These are phyloP conservation scores for Talaromyces sp. DNA, from an alignment of 2,329 filamentous ascomycete species.

Conservation along the genomic window DNA sequence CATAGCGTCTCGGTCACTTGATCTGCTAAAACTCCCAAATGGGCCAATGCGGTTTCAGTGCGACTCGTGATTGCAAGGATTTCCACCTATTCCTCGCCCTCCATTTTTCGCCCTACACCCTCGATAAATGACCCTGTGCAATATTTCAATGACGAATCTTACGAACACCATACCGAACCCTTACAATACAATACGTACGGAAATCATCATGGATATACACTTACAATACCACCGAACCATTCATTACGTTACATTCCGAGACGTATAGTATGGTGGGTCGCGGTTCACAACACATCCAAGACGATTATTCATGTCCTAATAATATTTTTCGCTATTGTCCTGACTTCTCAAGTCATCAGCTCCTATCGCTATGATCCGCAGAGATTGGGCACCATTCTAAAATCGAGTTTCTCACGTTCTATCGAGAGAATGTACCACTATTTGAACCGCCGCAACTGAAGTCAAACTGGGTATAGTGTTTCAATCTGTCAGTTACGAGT, in stretches of 20 bases:
- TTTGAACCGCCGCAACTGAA: conserved; percentile 3
- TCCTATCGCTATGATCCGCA: conserved; percentile 11
- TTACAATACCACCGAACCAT: conserved; percentile 13
- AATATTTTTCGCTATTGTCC: not conserved
- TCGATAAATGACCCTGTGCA: not conserved
- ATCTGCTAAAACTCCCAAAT: conserved; percentile 42
- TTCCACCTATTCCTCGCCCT: conserved; percentile 3
- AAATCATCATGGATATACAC: conserved; percentile 6
- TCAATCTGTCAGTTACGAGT: conserved; percentile 11
- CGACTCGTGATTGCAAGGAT: conserved; percentile 7
- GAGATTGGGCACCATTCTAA: conserved; percentile 12
- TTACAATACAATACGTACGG: conserved; percentile 11
- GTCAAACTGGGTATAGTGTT: conserved; percentile 2
- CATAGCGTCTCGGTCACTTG: conserved; percentile 62
- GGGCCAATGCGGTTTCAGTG: conserved; percentile 19
- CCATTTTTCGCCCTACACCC: not conserved
- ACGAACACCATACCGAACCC: conserved; percentile 8
- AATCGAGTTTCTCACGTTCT: not conserved
- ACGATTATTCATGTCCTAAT: not conserved
- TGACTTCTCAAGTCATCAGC: not conserved
- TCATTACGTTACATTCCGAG: conserved; percentile 18
- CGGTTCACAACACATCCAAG: conserved; percentile 1
- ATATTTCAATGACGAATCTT: conserved; percentile 16
- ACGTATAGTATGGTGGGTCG: conserved; percentile 15
- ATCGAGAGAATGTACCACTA: not conserved